Evolutionary conservation across 1,284 basidiomycete species (phyloP), one percentile per base, ranked within the genome.

Genomic region (Ceratobasidium sp.): DNA sequence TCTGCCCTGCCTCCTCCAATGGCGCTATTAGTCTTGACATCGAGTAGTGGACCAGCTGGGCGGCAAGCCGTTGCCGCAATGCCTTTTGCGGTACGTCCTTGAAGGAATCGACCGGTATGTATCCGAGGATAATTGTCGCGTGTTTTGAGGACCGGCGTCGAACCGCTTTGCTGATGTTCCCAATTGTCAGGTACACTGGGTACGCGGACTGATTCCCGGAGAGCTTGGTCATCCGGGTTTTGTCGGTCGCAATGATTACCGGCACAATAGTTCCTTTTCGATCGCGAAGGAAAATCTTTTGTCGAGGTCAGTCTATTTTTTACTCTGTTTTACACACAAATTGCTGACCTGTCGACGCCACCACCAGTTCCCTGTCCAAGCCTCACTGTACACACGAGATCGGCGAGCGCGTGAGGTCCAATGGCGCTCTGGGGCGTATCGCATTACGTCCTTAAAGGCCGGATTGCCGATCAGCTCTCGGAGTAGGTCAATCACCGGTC

Each of bases 1-100:
- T 46, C 13, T 46, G 44, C 44, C 44, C 44, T 23, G 23, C 40
- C 9, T 49, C 46, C 18, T 49, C 69, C 23, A 71, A n/a, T 2
- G 56, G 33, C 20, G 42, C 33, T 20, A 82, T 66, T 3, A 82
- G 15, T 3, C 72, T 18, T 1, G 28, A 5, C 80, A 83, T 82
- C 42, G 78, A 79, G 13, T 63, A 20, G 63, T 83, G 82, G 28
- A 82, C 80, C 1, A 82, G 78, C 15, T 80, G 33, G 28, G 28
- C 60, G 13, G 63, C 53, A 23, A 56, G 55, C 26, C 55, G 55
- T 23, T 56, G 20, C 10, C 55, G 23, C 55, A 56, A 23, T 23
- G 23, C 20, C 23, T 56, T 56, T 9, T 56, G 20, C n/a, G 23
- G 39, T 6, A 68, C 55, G 40, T 77, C 55, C 10, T 26, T 28